phyloP scores from a whole-genome alignment of 2,329 filamentous ascomycete genomes.

The Fusarium sp. region DNA sequence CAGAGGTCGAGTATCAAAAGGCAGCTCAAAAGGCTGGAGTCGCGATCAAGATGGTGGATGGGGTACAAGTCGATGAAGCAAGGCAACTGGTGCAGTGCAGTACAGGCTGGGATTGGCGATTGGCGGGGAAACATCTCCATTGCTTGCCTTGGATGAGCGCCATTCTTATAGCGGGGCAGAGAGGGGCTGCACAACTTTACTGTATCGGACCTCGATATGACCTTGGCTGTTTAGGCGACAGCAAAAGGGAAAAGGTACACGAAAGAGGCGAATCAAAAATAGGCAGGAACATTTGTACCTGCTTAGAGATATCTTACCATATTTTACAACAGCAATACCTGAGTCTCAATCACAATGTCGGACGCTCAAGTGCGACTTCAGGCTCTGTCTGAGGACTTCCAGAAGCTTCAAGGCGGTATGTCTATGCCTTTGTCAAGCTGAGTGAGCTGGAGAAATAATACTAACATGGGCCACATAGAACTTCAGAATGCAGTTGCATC shows the following conservation, averaged over 20 bases:
- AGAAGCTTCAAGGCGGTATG: conserved; percentile 85
- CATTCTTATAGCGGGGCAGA: conserved; percentile 54
- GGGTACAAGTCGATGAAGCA: conserved; percentile 37
- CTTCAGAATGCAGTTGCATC: conserved; percentile 81
- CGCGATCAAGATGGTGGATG: conserved; percentile 27
- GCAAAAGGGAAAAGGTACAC: conserved; percentile 13
- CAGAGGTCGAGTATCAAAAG: not conserved
- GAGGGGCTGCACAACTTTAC: conserved; percentile 48
- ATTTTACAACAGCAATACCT: conserved; percentile 5
- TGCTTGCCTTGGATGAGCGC: conserved; percentile 33
- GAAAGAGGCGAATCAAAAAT: conserved; percentile 16
- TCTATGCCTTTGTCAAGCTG: conserved; percentile 1
- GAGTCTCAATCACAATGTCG: conserved; percentile 64
- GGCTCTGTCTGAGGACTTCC: conserved; percentile 86
- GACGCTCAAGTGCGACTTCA: conserved; percentile 84
- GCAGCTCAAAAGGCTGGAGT: conserved; percentile 11
- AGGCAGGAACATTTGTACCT: conserved; percentile 5
- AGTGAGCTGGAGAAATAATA: not conserved
- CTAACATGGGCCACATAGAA: conserved; percentile 66
- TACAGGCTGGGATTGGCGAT: conserved; percentile 45
- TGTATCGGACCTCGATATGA: conserved; percentile 7
- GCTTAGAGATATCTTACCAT: conserved; percentile 14
- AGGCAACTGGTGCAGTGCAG: conserved; percentile 32
- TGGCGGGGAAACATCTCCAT: conserved; percentile 56
- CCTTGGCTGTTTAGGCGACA: conserved; percentile 36